These are phyloP conservation scores for Aquanectria penicillioides DNA, from an alignment of 2,329 filamentous ascomycete genomes.

Conservation along the genomic window DNA sequence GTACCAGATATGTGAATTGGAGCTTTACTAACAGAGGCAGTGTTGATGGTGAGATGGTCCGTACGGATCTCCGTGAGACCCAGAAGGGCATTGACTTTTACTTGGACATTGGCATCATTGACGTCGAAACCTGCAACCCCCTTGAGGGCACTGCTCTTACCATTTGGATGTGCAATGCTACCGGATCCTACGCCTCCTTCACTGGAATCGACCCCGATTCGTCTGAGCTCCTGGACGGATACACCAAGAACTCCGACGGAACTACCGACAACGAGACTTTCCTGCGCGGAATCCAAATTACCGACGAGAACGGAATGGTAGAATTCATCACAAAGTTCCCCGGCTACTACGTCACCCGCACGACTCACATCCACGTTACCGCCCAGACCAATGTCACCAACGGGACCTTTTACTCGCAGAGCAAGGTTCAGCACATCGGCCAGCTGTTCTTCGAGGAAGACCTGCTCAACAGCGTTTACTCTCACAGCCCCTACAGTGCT, in stretches of 20 bases:
- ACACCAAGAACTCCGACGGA: conserved; percentile 7
- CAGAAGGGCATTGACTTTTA: conserved; percentile 26
- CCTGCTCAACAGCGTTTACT: conserved; percentile 10
- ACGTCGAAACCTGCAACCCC: conserved; percentile 21
- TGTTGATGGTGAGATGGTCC: conserved; percentile 17
- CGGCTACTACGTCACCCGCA: conserved; percentile 23
- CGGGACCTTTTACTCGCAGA: conserved; percentile 18
- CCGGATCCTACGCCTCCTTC: conserved; percentile 19
- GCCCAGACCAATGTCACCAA: conserved; percentile 22
- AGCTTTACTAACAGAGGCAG: background rate
- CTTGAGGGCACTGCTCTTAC: conserved; percentile 12
- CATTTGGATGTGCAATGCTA: conserved; percentile 24
- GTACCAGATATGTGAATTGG: background rate
- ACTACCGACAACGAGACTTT: conserved; percentile 18
- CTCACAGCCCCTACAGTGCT: conserved; percentile 4
- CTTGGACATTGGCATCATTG: conserved; percentile 20
- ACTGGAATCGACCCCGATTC: conserved; percentile 21
- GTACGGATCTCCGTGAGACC: conserved; percentile 16
- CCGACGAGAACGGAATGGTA: conserved; percentile 18
- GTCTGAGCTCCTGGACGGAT: conserved; percentile 7
- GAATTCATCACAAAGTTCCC: conserved; percentile 24
- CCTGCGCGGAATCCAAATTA: conserved; percentile 21
- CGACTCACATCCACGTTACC: conserved; percentile 22
- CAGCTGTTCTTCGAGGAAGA: conserved; percentile 21
- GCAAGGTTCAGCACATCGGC: conserved; percentile 16